Conservation (phyloP, 768 basidiomycete species). For the Boletus vinaceobasis region DNA sequence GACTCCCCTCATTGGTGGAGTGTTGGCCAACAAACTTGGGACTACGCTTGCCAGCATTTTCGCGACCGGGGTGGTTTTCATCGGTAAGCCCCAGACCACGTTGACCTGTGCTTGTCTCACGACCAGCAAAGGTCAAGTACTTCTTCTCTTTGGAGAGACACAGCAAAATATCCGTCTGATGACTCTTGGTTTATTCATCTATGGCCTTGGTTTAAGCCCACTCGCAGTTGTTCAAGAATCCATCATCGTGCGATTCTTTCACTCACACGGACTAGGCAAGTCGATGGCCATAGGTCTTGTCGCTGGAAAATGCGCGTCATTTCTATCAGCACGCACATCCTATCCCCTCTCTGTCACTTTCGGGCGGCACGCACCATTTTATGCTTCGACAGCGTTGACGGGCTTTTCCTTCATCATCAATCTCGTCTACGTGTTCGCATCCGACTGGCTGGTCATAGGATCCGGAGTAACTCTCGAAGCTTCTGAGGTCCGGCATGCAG, state of each 20-base stretch:
- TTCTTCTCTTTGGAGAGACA: conserved; percentile 66
- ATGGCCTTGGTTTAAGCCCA: conserved; percentile 76
- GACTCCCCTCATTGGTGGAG: conserved; percentile 76
- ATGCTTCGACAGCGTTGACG: conserved; percentile 61
- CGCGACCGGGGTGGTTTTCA: conserved; percentile 69
- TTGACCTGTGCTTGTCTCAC: conserved; percentile 5
- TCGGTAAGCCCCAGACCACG: conserved; percentile 38
- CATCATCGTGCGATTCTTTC: conserved; percentile 81
- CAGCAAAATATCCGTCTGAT: conserved; percentile 60
- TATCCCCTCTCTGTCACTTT: conserved; percentile 70
- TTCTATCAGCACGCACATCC: conserved; percentile 69
- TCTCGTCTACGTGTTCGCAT: conserved; percentile 59
- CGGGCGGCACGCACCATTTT: conserved; percentile 72
- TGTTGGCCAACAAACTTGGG: conserved; percentile 67
- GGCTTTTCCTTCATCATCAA: conserved; percentile 66
- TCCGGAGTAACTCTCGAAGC: conserved; percentile 64
- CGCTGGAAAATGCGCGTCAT: conserved; percentile 75
- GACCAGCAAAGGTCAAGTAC: conserved; percentile 48
- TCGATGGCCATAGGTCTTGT: conserved; percentile 83
- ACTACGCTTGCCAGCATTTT: conserved; percentile 69
- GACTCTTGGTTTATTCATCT: conserved; percentile 74
- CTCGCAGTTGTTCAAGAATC: conserved; percentile 82
- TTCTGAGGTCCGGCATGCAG: conserved; percentile 56
- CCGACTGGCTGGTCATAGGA: conserved; percentile 60
- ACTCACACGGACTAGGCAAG: conserved; percentile 67